Conservation (phyloP, 345 rosid species). For the Theobroma cacao region DNA sequence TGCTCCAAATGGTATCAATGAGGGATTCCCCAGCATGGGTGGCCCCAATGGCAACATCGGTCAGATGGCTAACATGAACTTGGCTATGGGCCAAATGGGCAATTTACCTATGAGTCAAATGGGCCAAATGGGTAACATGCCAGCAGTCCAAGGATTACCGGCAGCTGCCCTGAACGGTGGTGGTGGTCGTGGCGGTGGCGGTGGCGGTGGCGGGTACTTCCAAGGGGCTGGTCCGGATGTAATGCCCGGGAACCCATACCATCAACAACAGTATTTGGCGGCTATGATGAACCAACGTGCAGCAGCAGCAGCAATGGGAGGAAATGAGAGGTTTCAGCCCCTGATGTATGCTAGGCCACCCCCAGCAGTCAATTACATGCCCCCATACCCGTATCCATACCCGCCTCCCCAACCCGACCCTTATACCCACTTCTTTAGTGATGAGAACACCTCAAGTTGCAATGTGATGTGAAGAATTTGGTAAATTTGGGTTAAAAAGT, state of each 20-base stretch:
- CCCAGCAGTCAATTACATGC: slow-evolving; percentile 78
- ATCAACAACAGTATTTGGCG: slow-evolving; percentile 57
- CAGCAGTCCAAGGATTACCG: slow-evolving; percentile 83
- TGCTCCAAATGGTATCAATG: slow-evolving; percentile 29
- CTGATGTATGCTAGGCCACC: slow-evolving; percentile 92
- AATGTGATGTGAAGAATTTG: slow-evolving; percentile 63
- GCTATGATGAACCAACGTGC: slow-evolving; percentile 88
- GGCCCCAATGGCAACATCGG: no score
- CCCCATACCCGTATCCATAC: slow-evolving; percentile 49
- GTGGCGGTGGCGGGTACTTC: slow-evolving; percentile 52
- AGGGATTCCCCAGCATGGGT: no score
- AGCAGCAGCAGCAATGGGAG: no score
- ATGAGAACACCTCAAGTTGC: slow-evolving; percentile 92
- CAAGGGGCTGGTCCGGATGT: slow-evolving; percentile 61
- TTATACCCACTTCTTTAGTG: slow-evolving; percentile 64
- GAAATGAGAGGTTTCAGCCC: slow-evolving; percentile 86
- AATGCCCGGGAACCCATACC: slow-evolving; percentile 70
- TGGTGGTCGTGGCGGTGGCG: slow-evolving; percentile 34
- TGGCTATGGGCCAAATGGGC: slow-evolving; percentile 52
- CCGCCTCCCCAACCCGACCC: slow-evolving; percentile 38
- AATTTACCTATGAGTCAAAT: slow-evolving; percentile 34
- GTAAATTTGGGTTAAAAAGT: background rate
- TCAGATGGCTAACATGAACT: slow-evolving; percentile 34
- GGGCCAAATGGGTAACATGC: slow-evolving; percentile 29
- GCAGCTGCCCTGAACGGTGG: slow-evolving; percentile 48